Base-by-base conservation (phyloP, 2,329 filamentous ascomycete species). In the Neurospora sp. region DNA sequence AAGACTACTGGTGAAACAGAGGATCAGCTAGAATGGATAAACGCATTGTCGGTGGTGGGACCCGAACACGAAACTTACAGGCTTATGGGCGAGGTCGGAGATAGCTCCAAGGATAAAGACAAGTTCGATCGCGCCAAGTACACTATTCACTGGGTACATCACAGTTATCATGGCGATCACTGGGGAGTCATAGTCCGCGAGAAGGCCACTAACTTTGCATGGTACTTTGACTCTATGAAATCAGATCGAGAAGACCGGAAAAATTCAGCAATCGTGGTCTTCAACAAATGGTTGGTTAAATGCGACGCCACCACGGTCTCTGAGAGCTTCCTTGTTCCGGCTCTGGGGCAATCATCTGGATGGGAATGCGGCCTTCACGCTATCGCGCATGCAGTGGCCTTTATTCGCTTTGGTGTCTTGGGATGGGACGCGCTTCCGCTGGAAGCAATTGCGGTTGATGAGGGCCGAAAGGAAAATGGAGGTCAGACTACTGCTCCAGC, bases 321-420 rank as follows among this genome's bases (percentile, higher is more conserved):
- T 33, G 11, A 57, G 19, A 57, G 23, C 46, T 57, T 57, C 11
- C 19, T 57, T 28, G 46, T 28, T 23, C 46, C 23, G 46, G 11
- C 46, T 57, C 23, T 12, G 12, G 6, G 12, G 46, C 46, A 57
- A 46, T 23, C 43, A 6, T 12, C 70, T 73, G 40, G 2, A 1
- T 73, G 71, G 73, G 67, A 70, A 38, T 74, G 73, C 38, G 62
- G 68, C 6, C 33, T 74, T 3, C 70, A 72, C 36, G n/a, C 12
- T 4, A 70, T 74, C 3, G 68, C 66, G 12, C 72, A 73, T 28
- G 36, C 65, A 36, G 36, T 71, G 37, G 70, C 68, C 17, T 72
- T 74, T 40, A 10, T 74, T 40, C 70, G 72, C 17, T 71, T 67
- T 36, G 72, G 72, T 15, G 12, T 39, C 1, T 33, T 71, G 4